Base-by-base conservation (phyloP, 495 filamentous ascomycete genomes). In the Penicillium bialowiezense region DNA sequence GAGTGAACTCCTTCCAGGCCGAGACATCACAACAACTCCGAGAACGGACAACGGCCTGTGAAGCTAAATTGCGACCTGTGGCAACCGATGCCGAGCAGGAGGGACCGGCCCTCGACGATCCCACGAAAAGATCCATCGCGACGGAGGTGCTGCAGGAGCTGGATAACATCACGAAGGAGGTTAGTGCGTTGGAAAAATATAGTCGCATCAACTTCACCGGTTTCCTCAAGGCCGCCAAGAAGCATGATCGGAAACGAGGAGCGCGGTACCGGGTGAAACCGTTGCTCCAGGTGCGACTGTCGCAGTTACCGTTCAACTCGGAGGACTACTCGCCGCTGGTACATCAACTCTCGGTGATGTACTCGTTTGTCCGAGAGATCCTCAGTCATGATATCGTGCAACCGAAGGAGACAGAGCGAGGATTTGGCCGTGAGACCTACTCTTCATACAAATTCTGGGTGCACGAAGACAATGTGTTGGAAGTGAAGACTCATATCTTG, bases 401-500 rank as follows among this genome's bases (percentile, higher is more conserved):
- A 57, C 58, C 67, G 7, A 69, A 69, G 37, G 69, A 71, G 10
- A 49, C 59, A 24, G 75, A 71, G 36, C 62, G 59, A 48, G 69
- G 70, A 9, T 65, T 70, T 17, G 77, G 73, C 28, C 78, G 71
- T 13, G 81, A 92, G 58, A 77, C 78, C 46, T 97, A 95, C 64
- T 88, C 81, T n/a, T 89, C 90, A 19, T 83, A 93, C 68, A 98
- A 97, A 73, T 98, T 97, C 73, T 98, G 95, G 93, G 86, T 98
- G 12, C 93, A 98, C 61, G 74, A 81, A 1, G 93, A 97, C 55
- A 97, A 98, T 63, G 73, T 97, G 10, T 80, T 97, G 41, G 93
- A 98, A 70, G 88, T 96, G 52, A 97, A 97, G 73, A 97, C 93
- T 10, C 85, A 86, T 44, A 93, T 98, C 48, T 79, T 97, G 5